Conservation (phyloP, 2,329 filamentous ascomycete species). For the Bipolaris oryzae region DNA sequence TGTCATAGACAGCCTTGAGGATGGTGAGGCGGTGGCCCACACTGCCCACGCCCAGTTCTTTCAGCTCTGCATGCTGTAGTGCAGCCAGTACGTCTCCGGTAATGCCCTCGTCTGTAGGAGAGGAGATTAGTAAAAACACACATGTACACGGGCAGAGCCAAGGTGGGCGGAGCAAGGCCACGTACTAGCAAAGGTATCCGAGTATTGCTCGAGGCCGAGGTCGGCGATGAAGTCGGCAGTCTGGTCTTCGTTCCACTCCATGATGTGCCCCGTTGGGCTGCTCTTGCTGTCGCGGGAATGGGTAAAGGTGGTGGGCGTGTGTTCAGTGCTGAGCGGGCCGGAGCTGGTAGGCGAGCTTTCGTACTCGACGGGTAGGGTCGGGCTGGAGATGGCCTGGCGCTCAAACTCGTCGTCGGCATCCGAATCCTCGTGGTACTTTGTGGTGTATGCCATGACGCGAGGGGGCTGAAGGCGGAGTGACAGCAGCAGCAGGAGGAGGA, state of each 20-base stretch:
- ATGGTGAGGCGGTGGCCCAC: constrained; percentile 95
- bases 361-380: constrained; percentile 68
- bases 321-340: constrained; percentile 72
- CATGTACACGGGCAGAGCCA: not conserved
- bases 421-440: constrained; percentile 74
- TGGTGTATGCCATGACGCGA: constrained; percentile 48
- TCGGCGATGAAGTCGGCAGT: constrained; percentile 86
- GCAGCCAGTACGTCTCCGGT: constrained; percentile 89
- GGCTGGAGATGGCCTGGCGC: constrained; percentile 68
- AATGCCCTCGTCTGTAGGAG: constrained; percentile 81
- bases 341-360: constrained; percentile 74
- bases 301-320: constrained; percentile 79
- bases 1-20: constrained; percentile 93
- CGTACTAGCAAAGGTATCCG: constrained; percentile 81
- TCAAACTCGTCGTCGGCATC: constrained; percentile 81
- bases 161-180: constrained; percentile 23
- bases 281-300: constrained; percentile 67
- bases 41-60: constrained; percentile 91
- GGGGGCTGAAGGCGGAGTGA: not conserved
- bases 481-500: constrained; percentile 1
- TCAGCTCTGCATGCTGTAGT: constrained; percentile 88
- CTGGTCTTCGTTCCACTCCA: constrained; percentile 83
- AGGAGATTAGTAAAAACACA: constrained; percentile 13
- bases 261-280: constrained; percentile 75
- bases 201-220: constrained; percentile 82